Conservation (phyloP, 2,329 filamentous ascomycete genomes). For the Akanthomyces dipterigenus region DNA sequence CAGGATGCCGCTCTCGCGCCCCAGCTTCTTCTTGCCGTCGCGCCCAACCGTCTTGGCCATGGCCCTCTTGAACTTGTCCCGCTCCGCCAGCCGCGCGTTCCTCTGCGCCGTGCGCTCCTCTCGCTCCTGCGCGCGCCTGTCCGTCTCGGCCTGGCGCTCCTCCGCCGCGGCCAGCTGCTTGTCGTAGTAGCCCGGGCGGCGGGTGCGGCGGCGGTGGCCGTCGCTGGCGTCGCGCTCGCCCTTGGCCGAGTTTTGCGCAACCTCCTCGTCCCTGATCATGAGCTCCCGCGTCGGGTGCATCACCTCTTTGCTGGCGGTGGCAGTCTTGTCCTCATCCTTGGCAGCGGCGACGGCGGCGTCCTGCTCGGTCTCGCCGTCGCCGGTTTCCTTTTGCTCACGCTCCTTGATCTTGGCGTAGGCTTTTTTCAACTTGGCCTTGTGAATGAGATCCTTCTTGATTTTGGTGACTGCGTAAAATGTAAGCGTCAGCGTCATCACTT, state of each 20-base stretch:
- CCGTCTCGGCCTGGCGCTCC: conserved; percentile 34
- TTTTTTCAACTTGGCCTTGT: conserved; percentile 90
- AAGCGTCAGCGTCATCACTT: background rate
- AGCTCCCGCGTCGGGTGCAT: conserved; percentile 33
- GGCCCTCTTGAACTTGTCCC: conserved; percentile 57
- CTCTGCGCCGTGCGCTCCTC: conserved; percentile 53
- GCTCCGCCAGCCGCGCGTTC: conserved; percentile 57
- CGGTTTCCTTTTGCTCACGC: conserved; percentile 26
- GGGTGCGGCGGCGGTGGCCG: conserved; percentile 28
- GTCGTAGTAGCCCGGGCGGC: conserved; percentile 53
- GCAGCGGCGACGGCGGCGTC: conserved; percentile 11
- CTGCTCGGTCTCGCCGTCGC: conserved; percentile 9
- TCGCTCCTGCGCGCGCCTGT: conserved; percentile 33
- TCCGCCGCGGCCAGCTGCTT: conserved; percentile 51
- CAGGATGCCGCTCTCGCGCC: conserved; percentile 70
- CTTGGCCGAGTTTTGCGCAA: conserved; percentile 24
- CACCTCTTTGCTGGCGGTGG: conserved; percentile 11
- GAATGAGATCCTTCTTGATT: conserved; percentile 82
- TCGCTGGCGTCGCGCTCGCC: conserved; percentile 18
- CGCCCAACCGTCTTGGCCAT: conserved; percentile 70
- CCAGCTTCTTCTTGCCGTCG: conserved; percentile 71
- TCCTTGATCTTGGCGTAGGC: conserved; percentile 81
- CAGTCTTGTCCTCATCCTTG: conserved; percentile 18
- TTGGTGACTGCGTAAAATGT: conserved; percentile 57
- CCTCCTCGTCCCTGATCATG: conserved; percentile 33